A percentile compares a stretch with the other conserved stretches of the same genome.
Conservation (phyloP, 345 rosid genomes). For the Salix koriyanagi region DNA sequence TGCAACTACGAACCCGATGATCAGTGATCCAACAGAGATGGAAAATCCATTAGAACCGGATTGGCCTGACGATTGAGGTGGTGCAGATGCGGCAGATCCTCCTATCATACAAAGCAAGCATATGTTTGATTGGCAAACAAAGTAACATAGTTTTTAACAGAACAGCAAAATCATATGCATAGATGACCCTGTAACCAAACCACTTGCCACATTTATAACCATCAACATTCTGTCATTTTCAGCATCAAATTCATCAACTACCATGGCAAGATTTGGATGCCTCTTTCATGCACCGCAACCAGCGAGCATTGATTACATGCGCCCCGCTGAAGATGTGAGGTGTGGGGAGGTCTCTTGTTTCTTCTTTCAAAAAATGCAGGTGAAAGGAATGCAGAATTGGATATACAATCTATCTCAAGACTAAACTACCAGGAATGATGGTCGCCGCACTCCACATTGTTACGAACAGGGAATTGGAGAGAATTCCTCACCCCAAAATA, state of each 20-base stretch:
- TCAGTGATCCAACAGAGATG: slow-evolving; percentile 20
- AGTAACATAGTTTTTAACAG: not conserved
- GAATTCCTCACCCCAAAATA: too few relatives aligned
- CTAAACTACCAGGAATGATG: not conserved
- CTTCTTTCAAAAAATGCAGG: not conserved
- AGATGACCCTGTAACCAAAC: not conserved
- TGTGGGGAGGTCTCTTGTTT: not conserved
- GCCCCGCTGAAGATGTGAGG: not conserved
- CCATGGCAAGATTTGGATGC: not conserved
- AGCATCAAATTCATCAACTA: not conserved
- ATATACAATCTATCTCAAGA: not conserved
- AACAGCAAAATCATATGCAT: not conserved
- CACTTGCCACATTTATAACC: not conserved
- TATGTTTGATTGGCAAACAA: not conserved
- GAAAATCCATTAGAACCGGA: slow-evolving; percentile 20
- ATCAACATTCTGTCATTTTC: not conserved
- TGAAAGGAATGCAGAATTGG: not conserved
- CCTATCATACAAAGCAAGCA: not conserved
- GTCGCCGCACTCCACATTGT: not conserved
- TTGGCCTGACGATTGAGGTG: slow-evolving; percentile 33
- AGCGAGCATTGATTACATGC: not conserved
- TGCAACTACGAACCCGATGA: slow-evolving; percentile 21
- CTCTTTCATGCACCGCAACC: not conserved
- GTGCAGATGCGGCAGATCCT: slow-evolving; percentile 14
- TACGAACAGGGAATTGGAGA: too few relatives aligned